Evolutionary conservation across 345 rosid species (phyloP).

Genomic region (Tarenaya hassleriana): DNA sequence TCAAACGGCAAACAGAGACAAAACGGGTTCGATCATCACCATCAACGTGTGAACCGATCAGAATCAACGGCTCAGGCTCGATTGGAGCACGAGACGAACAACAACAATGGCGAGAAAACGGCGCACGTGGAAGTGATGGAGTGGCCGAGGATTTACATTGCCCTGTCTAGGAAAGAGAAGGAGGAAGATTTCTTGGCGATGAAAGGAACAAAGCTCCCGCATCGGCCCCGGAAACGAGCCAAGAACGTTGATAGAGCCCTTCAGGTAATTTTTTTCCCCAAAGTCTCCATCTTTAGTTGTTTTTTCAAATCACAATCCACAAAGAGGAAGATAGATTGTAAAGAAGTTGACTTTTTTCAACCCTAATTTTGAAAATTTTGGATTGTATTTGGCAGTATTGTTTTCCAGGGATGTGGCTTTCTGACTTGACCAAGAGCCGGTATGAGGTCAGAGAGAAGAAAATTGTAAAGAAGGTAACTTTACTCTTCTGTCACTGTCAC

Average conservation of each 20-base stretch:
- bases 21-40: conserved; percentile 27
- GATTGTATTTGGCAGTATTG: conserved; percentile 44
- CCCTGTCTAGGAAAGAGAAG: conserved; percentile 55
- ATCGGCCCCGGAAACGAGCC: conserved; percentile 61
- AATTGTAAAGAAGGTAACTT: conserved; percentile 55
- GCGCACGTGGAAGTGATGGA: conserved; percentile 32
- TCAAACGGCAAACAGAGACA: conserved; percentile 29
- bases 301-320: background rate
- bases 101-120: conserved; percentile 24
- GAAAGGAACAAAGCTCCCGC: conserved; percentile 70
- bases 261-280: conserved; percentile 39
- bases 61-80: conserved; percentile 21
- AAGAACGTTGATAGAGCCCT: conserved; percentile 58
- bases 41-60: conserved; percentile 24
- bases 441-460: conserved; percentile 79
- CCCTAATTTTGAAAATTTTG: background rate
- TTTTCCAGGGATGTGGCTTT: conserved; percentile 70
- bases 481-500: background rate
- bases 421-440: conserved; percentile 59
- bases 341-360: background rate
- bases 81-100: conserved; percentile 17
- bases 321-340: background rate
- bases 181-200: conserved; percentile 66
- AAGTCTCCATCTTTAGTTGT: background rate
- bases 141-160: conserved; percentile 56